A percentile compares a stretch with the other conserved stretches of the same genome.
These are phyloP conservation scores for Ustilago nuda DNA, from an alignment of 1,284 basidiomycete species.

Conservation along the genomic window DNA sequence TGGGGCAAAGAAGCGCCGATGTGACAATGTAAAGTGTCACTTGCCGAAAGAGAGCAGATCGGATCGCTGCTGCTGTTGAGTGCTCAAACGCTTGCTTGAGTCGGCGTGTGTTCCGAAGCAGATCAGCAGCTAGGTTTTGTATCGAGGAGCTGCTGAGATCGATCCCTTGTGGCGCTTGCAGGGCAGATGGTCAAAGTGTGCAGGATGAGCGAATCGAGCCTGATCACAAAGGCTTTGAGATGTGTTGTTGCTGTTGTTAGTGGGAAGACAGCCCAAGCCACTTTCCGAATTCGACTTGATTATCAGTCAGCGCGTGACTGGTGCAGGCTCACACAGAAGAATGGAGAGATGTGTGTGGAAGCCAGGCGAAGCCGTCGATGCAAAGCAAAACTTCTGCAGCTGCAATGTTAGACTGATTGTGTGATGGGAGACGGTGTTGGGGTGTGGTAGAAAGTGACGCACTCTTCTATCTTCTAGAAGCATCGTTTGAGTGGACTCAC, in stretches of 20 bases:
- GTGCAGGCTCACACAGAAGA: conserved; percentile 6
- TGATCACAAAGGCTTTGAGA: conserved; percentile 14
- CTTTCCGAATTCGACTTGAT: conserved; percentile 5
- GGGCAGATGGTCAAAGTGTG: not conserved
- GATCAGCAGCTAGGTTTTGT: not conserved
- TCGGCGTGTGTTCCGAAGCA: conserved; percentile 2
- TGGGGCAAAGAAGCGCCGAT: not conserved
- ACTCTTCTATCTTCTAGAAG: conserved; percentile 3
- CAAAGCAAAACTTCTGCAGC: not conserved
- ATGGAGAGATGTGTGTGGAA: conserved; percentile 1
- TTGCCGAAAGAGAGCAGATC: not conserved
- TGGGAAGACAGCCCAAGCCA: conserved; percentile 8
- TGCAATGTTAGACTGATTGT: not conserved
- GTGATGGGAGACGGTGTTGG: conserved; percentile 3
- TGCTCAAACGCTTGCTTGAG: not conserved
- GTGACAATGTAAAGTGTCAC: not conserved
- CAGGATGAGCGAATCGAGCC: not conserved
- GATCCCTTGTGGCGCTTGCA: not conserved
- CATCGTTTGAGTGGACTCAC: not conserved
- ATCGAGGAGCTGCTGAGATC: not conserved
- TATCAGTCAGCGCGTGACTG: conserved; percentile 39
- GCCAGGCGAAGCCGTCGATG: conserved; percentile 7
- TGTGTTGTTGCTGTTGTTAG: not conserved
- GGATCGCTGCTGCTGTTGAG: not conserved
- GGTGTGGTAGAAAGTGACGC: not conserved